Percentiles rank a stretch among this genome's conserved stretches.
Conservation (phyloP, 495 filamentous ascomycete species). For the Hamigera avellanea region DNA sequence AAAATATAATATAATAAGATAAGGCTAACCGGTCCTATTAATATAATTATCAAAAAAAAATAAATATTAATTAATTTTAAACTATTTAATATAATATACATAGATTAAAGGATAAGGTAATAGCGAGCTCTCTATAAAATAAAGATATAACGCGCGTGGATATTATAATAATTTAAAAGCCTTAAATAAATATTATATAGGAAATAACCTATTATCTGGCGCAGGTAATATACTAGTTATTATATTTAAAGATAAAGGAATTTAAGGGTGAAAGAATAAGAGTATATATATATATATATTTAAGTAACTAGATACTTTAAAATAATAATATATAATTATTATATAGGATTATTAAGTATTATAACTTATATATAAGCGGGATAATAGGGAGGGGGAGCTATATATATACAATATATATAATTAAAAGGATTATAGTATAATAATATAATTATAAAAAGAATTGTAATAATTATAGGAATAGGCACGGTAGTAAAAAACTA, state of each 20-base stretch:
- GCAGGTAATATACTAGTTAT: constrained; percentile 3
- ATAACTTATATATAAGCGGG: not conserved
- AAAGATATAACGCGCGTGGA: constrained; percentile 3
- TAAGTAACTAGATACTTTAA: not conserved
- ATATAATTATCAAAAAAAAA: too few relatives aligned
- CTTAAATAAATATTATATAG: constrained; percentile 6
- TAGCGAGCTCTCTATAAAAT: constrained; percentile 9
- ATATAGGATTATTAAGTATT: constrained; percentile 1
- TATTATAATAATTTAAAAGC: constrained; percentile 12
- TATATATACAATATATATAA: constrained; percentile 5
- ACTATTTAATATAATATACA: constrained; percentile 9
- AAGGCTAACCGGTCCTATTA: too few relatives aligned
- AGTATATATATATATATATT: constrained; percentile 6
- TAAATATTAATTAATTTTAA: not conserved
- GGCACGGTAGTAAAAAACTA: too few relatives aligned
- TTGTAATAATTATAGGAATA: not conserved
- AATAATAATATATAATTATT: not conserved
- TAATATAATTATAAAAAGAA: not conserved
- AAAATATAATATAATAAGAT: too few relatives aligned
- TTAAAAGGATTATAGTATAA: not conserved
- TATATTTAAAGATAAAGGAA: constrained; percentile 1
- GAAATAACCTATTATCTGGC: constrained; percentile 10
- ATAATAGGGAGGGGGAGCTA: not conserved
- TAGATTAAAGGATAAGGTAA: constrained; percentile 8
- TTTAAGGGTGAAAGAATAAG: not conserved